Evolutionary conservation across 345 rosid genomes (phyloP), one percentile per base, ranked within the genome.

Genomic region (Brassica nigra): DNA sequence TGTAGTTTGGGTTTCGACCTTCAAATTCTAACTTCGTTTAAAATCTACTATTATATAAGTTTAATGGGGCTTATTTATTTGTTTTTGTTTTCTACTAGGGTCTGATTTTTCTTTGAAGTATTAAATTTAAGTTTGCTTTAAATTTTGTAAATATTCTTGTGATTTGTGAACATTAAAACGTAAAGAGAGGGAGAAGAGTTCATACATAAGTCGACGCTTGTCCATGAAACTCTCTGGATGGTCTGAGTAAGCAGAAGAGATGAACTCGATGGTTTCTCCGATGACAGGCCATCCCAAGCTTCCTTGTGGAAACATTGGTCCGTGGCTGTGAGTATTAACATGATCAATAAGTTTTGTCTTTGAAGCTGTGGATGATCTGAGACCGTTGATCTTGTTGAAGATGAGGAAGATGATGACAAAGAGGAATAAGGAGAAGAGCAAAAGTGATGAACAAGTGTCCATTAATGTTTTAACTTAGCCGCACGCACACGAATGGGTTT

Each of bases 201-300:
- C 85, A 79, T 86, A 93, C 97, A 77, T 15, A 80, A 68, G 83
- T 65, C 97, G 89, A 49, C 98, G 99, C 73, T 89, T 88, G 76
- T 93, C 87, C 90, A 95, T 84, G 91, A 95, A 95, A 79, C 84
- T 84, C 80, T 95, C 98, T 0, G 99, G 99, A 62, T 83, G 88
- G 87, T 93, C 94, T 0, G 98, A 86, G 85, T 86, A 91, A 63
- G 97, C 98, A 82, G 84, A 88, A 20, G 93, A 81, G 59, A 95
- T 23, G 88, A 93, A 95, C 74, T 95, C 97, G 14, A 95, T 82
- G 75, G 98, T 90, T 84, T 95, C 99, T 1, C 99, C 98, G 63
- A 93, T 0, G 49, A 95, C 62, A 29, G 99, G 99, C 97, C 96
- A 93, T 55, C 99, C 98, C 31, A 88, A 86, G 72, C 84, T 83